Percentiles rank a stretch among this genome's conserved stretches.
These are phyloP conservation scores for Eimeria sp. DNA, from an alignment of 169 alveolate genomes.

Conservation along the genomic window DNA sequence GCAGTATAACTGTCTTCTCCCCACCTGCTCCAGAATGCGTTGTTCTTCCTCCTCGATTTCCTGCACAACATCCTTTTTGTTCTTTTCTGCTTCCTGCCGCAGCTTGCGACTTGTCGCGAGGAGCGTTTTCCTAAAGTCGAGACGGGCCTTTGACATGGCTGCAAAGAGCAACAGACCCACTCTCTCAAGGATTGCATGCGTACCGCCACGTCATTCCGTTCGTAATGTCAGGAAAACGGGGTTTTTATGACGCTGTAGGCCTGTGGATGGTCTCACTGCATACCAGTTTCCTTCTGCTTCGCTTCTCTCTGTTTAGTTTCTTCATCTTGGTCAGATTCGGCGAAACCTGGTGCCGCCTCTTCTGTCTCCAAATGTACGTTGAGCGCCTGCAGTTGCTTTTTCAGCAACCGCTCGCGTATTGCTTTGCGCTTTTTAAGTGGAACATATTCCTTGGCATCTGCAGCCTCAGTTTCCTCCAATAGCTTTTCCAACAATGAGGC, in stretches of 20 bases:
- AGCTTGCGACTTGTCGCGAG: slow-evolving; percentile 85
- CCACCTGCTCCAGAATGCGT: slow-evolving; percentile 83
- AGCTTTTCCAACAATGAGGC: slow-evolving; percentile 45
- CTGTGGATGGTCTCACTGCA: background rate
- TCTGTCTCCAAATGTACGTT: slow-evolving; percentile 71
- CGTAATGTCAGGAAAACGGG: background rate
- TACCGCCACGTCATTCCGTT: background rate
- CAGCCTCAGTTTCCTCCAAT: slow-evolving; percentile 58
- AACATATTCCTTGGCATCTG: slow-evolving; percentile 55
- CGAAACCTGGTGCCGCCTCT: slow-evolving; percentile 11
- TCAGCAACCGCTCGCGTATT: slow-evolving; percentile 55
- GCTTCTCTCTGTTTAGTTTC: slow-evolving; percentile 35
- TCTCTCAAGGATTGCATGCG: background rate
- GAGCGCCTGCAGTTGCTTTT: slow-evolving; percentile 71
- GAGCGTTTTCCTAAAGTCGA: slow-evolving; percentile 83
- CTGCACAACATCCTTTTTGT: slow-evolving; percentile 79
- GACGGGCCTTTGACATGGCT: slow-evolving; percentile 78
- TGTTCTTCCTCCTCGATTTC: slow-evolving; percentile 84
- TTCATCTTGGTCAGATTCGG: slow-evolving; percentile 29
- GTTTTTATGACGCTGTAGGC: no score
- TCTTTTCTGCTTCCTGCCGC: slow-evolving; percentile 85
- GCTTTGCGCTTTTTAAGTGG: slow-evolving; percentile 77
- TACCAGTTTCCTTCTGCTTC: slow-evolving; percentile 68
- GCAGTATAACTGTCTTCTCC: background rate
- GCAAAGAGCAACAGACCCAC: background rate